These are phyloP conservation scores for Eutrema yunnanense DNA, from an alignment of 345 rosid species.

Conservation along the genomic window DNA sequence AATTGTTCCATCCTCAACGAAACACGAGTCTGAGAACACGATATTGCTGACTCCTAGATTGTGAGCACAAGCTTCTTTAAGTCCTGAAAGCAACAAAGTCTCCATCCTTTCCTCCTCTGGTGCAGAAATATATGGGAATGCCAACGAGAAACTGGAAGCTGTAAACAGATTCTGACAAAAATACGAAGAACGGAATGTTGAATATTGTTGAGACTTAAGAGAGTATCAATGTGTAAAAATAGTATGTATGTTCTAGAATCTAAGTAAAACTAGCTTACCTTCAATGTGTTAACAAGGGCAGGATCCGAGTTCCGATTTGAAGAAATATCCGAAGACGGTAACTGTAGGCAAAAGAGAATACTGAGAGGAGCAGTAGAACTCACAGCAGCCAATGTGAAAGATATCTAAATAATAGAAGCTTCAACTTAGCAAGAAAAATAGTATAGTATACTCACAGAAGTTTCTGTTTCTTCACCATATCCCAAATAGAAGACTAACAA, in stretches of 20 bases:
- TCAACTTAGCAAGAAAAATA: not conserved
- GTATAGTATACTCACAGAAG: too few relatives aligned
- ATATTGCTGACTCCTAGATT: slow-evolving; percentile 42
- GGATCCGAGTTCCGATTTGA: slow-evolving; percentile 44
- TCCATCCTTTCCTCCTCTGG: slow-evolving; percentile 69
- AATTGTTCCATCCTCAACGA: slow-evolving; percentile 47
- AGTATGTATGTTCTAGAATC: not conserved
- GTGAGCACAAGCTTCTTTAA: slow-evolving; percentile 52
- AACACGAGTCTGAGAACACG: slow-evolving; percentile 68
- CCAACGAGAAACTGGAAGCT: slow-evolving; percentile 75
- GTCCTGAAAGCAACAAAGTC: slow-evolving; percentile 54
- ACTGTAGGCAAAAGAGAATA: slow-evolving; percentile 32
- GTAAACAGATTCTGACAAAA: slow-evolving; percentile 47
- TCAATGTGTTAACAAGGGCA: slow-evolving; percentile 58
- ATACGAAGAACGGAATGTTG: not conserved
- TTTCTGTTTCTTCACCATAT: slow-evolving; percentile 3
- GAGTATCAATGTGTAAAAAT: not conserved
- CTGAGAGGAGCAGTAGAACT: not conserved
- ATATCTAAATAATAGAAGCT: not conserved
- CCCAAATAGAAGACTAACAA: slow-evolving; percentile 4
- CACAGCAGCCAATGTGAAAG: slow-evolving; percentile 23
- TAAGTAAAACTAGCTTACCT: slow-evolving; percentile 34
- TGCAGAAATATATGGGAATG: slow-evolving; percentile 71
- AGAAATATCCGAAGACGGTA: slow-evolving; percentile 62
- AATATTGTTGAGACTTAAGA: not conserved